Evolutionary conservation across 805 yeast species (phyloP), one percentile per base, ranked within the genome.

Genomic region (Lipomyces starkeyi): DNA sequence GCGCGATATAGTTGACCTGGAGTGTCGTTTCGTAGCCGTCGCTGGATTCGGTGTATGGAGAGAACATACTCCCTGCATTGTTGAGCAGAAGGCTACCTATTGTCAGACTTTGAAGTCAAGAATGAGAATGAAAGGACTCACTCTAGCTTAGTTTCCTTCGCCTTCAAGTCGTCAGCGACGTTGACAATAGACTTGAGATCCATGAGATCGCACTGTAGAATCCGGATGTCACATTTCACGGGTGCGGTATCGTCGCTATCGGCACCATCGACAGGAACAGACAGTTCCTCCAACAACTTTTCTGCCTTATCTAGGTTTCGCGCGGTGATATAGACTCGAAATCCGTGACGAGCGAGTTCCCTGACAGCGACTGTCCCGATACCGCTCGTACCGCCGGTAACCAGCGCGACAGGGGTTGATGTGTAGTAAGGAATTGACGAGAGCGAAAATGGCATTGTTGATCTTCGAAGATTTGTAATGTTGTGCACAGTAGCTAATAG

Each of bases 31-130:
- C 97, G 76, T 90, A 90, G 2, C 86, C 87, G 73, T 89, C 92
- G 47, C 80, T 83, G 0, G 97, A 90, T 40, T 82, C 72, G 25
- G 84, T 80, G 76, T 81, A 87, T 0, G 96, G 94, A n/a, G 88
- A 81, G 17, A 90, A 93, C 87, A 90, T 88, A 4, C 89, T 86
- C 1, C 96, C 95, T 0, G 97, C 93, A 77, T 91, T 91, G 73
- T 90, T 86, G 58, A 91, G 83, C 43, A 91, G 80, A 27, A 91
- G 77, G 76, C 71, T 69, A 13, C 7, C 22, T 29, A 8, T 35
- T n/a, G 34, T 58, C 52, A 61, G 57, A 54, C 32, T 0, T 35
- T 8, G 17, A 22, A 13, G 17, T 6, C 8, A n/a, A 32, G 29
- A 53, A 61, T 27, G 20, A 32, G 37, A 29, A 4, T 3, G 29